Evolutionary conservation across 495 filamentous ascomycete species (phyloP).

Genomic region (Pseudevernia furfuracea): DNA sequence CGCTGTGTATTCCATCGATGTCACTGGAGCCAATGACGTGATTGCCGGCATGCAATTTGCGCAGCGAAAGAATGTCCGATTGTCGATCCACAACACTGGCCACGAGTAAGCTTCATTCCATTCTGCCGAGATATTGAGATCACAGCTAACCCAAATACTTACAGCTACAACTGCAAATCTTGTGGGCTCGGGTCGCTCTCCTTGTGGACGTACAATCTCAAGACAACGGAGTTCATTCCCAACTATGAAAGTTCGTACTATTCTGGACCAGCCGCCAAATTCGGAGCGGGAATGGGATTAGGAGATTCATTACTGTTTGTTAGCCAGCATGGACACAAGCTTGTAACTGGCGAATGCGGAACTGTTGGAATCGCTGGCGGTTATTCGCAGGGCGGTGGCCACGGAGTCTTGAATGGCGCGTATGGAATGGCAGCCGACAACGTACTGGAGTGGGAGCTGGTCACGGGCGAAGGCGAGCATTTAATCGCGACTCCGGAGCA

Average conservation of each 20-base stretch:
- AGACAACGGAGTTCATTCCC: conserved; percentile 36
- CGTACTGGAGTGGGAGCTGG: conserved; percentile 33
- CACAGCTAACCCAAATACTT: no score
- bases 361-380: conserved; percentile 41
- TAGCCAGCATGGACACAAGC: conserved; percentile 31
- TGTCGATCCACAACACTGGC: conserved; percentile 64
- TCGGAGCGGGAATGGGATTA: conserved; percentile 41
- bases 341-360: conserved; percentile 44
- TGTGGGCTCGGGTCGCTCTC: conserved; percentile 46
- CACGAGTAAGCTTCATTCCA: conserved; percentile 39
- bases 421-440: conserved; percentile 49
- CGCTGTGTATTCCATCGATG: conserved; percentile 53
- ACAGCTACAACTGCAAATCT: conserved; percentile 49
- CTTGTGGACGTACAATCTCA: conserved; percentile 56
- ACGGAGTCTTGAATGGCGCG: conserved; percentile 35
- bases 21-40: conserved; percentile 47
- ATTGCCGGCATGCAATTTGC: conserved; percentile 57
- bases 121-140: no score
- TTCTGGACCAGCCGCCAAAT: conserved; percentile 40
- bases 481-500: conserved; percentile 17
- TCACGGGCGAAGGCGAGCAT: conserved; percentile 24
- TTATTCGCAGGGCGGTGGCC: conserved; percentile 49
- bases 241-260: conserved; percentile 33
- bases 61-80: conserved; percentile 46
- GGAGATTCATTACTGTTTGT: conserved; percentile 40